Conservation (phyloP, 164 flowering plant genomes). For the Santalum album region DNA sequence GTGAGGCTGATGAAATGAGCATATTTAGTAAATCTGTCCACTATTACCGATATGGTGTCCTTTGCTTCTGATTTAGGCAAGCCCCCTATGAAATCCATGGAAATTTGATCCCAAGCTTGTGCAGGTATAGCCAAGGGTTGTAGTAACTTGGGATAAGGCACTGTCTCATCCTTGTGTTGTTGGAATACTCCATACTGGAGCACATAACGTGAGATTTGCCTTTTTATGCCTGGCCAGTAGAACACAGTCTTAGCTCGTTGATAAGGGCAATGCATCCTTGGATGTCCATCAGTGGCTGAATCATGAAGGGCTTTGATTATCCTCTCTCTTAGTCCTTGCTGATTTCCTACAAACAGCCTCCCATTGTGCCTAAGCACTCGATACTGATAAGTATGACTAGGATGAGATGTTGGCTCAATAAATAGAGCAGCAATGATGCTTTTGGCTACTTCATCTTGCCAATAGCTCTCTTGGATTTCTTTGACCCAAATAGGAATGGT, state of each 20-base stretch:
- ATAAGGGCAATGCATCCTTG: too few relatives aligned
- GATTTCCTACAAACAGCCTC: too few relatives aligned
- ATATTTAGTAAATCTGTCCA: background rate
- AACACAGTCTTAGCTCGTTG: too few relatives aligned
- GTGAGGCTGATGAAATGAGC: background rate
- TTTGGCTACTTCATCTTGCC: too few relatives aligned
- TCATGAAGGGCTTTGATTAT: too few relatives aligned
- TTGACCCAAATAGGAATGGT: background rate
- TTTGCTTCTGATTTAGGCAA: background rate
- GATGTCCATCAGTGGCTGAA: too few relatives aligned
- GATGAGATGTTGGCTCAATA: too few relatives aligned
- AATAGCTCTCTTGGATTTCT: background rate
- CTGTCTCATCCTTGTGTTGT: background rate
- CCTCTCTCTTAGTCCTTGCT: too few relatives aligned
- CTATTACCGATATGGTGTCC: background rate
- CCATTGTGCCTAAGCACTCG: too few relatives aligned
- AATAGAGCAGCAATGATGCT: too few relatives aligned
- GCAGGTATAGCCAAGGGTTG: background rate
- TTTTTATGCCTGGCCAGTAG: too few relatives aligned
- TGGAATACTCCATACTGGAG: background rate
- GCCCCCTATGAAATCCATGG: background rate
- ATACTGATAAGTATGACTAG: too few relatives aligned
- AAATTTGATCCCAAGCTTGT: background rate
- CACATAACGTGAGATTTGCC: background rate
- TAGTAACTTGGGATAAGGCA: background rate